A percentile compares a stretch with the other conserved stretches of the same genome.
phyloP scores from a whole-genome alignment of 352 stramenopile species.

The Phytophthora sansomeana region DNA sequence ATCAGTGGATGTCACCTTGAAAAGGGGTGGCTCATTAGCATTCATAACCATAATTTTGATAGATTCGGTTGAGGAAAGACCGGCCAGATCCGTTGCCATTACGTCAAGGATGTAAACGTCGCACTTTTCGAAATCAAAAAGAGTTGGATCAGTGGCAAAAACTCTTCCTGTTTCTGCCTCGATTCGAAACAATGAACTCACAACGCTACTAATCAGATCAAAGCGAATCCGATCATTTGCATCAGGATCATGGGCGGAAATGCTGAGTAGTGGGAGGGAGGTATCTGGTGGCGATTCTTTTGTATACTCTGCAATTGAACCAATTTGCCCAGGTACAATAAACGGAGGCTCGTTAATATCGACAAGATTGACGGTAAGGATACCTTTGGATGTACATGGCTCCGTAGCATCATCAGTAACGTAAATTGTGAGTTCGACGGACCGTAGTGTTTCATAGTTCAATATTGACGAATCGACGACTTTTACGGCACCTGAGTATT shows the following conservation, averaged over 20 bases:
- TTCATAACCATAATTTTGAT: conserved; percentile 51
- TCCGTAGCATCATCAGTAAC: conserved; percentile 29
- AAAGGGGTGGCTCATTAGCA: conserved; percentile 57
- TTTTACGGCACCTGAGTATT: conserved; percentile 10
- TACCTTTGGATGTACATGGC: conserved; percentile 27
- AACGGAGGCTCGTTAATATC: conserved; percentile 61
- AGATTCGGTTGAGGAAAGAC: conserved; percentile 29
- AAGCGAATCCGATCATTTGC: conserved; percentile 20
- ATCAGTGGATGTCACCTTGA: conserved; percentile 21
- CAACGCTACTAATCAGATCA: conserved; percentile 22
- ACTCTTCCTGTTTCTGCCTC: conserved; percentile 46
- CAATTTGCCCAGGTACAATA: conserved; percentile 36
- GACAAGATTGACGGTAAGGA: conserved; percentile 24
- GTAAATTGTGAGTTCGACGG: conserved; percentile 23
- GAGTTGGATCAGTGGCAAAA: conserved; percentile 41
- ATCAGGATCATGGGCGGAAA: conserved; percentile 28
- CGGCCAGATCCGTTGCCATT: conserved; percentile 43
- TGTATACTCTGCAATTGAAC: conserved; percentile 51
- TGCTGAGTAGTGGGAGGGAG: conserved; percentile 33
- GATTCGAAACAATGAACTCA: conserved; percentile 51
- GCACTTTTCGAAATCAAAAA: conserved; percentile 56
- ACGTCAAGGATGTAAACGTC: conserved; percentile 28
- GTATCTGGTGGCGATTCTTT: conserved; percentile 27
- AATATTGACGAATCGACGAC: conserved; percentile 22
- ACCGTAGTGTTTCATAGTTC: conserved; percentile 22